These are phyloP conservation scores for Limonium bicolor DNA, from an alignment of 148 eudicot genomes.

Conservation along the genomic window DNA sequence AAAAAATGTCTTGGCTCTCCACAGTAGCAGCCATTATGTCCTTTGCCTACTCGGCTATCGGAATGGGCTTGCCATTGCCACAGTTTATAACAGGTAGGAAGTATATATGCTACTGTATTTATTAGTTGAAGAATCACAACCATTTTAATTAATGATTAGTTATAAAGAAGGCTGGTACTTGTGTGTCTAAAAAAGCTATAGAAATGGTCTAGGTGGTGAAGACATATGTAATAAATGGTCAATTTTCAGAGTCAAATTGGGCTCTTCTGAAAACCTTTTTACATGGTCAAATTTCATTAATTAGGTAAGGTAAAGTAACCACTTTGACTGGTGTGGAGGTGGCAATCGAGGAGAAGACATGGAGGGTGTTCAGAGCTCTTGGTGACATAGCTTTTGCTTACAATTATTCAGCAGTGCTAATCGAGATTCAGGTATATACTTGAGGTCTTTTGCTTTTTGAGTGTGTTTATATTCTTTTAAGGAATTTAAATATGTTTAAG, in stretches of 20 bases:
- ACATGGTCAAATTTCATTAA: no score
- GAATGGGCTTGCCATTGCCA: constrained; percentile 14
- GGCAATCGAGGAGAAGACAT: not conserved
- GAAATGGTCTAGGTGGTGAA: not conserved
- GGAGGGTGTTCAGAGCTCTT: constrained; percentile 8
- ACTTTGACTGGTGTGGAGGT: constrained; percentile 1
- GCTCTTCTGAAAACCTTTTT: no score
- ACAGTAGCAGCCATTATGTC: constrained; percentile 21
- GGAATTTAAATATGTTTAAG: no score
- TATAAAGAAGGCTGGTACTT: not conserved
- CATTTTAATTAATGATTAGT: not conserved
- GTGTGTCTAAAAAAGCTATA: not conserved
- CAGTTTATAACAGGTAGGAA: constrained; percentile 1
- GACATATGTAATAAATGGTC: not conserved
- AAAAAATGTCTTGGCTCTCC: constrained; percentile 16
- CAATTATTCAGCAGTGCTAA: constrained; percentile 12
- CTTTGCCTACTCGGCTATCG: constrained; percentile 18
- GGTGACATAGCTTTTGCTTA: constrained; percentile 22
- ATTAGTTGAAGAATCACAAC: not conserved
- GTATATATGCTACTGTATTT: not conserved
- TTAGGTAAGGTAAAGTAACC: no score
- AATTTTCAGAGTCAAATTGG: no score
- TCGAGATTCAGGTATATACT: constrained; percentile 9
- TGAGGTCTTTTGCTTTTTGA: not conserved
- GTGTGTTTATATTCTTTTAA: not conserved